phyloP scores from a whole-genome alignment of 257 asterid genomes.

The Gardenia jasminoides region DNA sequence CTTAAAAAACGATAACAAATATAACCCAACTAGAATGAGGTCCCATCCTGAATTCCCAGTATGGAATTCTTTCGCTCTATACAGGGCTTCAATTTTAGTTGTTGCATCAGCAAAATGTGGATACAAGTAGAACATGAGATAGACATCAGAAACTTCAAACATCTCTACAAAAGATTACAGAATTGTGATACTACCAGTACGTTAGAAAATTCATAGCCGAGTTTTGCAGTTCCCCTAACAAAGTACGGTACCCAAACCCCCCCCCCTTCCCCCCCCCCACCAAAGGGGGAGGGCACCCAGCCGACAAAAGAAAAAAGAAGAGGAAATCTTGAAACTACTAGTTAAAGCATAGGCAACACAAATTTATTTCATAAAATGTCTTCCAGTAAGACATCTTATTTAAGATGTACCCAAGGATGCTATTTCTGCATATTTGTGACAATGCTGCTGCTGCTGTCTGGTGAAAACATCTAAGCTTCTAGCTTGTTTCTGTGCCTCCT shows the following conservation, averaged over 20 bases:
- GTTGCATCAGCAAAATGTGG: background rate
- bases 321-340: background rate
- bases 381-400: background rate
- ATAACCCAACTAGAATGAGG: too few species aligned
- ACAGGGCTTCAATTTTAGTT: too few species aligned
- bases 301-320: background rate
- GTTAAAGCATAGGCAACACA: background rate
- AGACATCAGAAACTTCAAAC: background rate
- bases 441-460: background rate
- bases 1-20: too few species aligned
- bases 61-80: too few species aligned
- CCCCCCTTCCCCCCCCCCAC: too few species aligned
- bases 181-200: background rate
- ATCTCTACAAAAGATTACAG: background rate
- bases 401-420: background rate
- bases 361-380: background rate
- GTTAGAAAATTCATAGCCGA: background rate
- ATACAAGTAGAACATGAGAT: background rate
- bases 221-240: background rate
- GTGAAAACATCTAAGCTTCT: background rate
- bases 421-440: background rate
- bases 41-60: too few species aligned
- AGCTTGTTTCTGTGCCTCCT: background rate
- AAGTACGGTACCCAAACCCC: background rate
- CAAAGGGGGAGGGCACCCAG: too few species aligned